phyloP scores from a whole-genome alignment of 2,329 filamentous ascomycete species.

The Apiospora phragmitis region DNA sequence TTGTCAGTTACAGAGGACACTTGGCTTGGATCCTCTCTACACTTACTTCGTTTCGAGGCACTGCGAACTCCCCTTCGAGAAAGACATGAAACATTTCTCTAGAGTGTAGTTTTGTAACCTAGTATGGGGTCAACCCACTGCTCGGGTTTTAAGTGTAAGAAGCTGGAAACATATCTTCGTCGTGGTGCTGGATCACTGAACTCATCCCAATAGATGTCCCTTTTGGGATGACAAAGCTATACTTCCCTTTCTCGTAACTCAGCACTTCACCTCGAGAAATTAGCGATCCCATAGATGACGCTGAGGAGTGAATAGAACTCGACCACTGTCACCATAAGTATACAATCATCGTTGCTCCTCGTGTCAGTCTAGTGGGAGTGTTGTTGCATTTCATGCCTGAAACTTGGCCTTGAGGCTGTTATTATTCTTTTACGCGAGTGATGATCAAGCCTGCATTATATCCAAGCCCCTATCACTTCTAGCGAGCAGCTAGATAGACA shows the following conservation, averaged over 20 bases:
- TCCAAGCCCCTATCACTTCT: neutral
- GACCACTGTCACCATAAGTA: too few species aligned
- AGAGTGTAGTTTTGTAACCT: neutral
- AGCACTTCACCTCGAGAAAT: constrained; percentile 10
- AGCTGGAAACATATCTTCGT: constrained; percentile 27
- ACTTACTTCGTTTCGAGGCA: neutral
- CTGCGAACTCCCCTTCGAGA: neutral
- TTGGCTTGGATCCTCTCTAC: neutral
- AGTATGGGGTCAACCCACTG: neutral
- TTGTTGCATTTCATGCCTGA: neutral
- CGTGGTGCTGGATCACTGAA: constrained; percentile 32
- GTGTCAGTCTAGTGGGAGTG: neutral
- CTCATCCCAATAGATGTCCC: constrained; percentile 35
- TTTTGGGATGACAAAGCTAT: neutral
- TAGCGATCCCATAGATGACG: constrained; percentile 10
- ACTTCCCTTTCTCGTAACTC: neutral
- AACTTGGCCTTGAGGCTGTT: too few species aligned
- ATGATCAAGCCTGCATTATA: neutral
- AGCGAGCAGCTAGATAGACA: neutral
- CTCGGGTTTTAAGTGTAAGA: constrained; percentile 22
- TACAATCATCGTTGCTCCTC: neutral
- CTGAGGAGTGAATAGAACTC: neutral
- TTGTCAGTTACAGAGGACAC: neutral
- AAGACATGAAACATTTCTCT: constrained; percentile 10
- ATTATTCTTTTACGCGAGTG: too few species aligned